phyloP scores from a whole-genome alignment of 2,329 filamentous ascomycete genomes.

The Fusarium siculi region DNA sequence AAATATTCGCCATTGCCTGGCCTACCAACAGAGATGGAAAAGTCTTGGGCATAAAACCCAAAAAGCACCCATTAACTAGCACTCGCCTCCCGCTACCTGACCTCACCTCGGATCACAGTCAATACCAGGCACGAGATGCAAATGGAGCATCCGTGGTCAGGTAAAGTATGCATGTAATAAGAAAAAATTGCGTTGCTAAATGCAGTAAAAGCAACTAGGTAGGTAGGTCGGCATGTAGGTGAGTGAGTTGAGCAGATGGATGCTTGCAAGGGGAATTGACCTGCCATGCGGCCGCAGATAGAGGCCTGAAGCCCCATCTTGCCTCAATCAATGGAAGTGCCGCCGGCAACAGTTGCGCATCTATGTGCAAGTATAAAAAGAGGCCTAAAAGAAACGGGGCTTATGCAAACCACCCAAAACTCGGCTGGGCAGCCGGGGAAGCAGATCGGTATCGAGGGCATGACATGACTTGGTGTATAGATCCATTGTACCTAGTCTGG shows the following conservation, averaged over 20 bases:
- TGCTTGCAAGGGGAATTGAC: background rate
- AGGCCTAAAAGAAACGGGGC: background rate
- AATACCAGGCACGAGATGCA: conserved; percentile 4
- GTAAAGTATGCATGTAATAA: background rate
- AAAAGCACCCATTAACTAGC: background rate
- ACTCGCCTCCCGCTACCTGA: background rate
- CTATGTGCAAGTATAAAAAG: background rate
- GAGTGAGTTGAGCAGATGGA: background rate
- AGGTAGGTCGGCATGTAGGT: background rate
- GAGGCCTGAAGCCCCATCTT: background rate
- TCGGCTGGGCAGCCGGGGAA: background rate
- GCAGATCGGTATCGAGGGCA: background rate
- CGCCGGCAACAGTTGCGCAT: background rate
- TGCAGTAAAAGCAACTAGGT: background rate
- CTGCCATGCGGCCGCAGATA: background rate
- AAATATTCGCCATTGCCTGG: conserved; percentile 7
- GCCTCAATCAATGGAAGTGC: background rate
- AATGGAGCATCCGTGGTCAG: conserved; percentile 1
- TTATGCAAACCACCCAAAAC: background rate
- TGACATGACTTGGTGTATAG: background rate
- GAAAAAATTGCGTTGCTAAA: conserved; percentile 1
- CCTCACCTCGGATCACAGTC: conserved; percentile 4
- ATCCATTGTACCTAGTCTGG: background rate
- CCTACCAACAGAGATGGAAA: background rate
- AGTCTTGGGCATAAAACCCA: conserved; percentile 5